These are phyloP conservation scores for Erigeron philadelphicus DNA, from an alignment of 140 eudicot genomes.

Conservation along the genomic window DNA sequence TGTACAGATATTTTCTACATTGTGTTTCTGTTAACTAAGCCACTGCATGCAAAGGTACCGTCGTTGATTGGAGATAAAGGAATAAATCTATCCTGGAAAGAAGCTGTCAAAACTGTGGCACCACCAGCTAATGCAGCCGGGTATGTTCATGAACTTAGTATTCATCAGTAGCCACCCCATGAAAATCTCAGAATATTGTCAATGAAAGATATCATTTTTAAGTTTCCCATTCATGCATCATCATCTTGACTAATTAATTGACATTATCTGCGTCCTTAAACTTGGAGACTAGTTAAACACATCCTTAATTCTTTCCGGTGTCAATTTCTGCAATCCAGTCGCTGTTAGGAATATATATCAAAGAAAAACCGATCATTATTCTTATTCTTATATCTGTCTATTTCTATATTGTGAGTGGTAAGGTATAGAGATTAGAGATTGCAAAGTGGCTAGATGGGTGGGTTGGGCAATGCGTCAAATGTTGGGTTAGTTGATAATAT, in stretches of 20 bases:
- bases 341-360: background rate
- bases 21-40: constrained; percentile 30
- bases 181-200: background rate
- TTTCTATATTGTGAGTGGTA: background rate
- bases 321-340: background rate
- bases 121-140: constrained; percentile 48
- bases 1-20: background rate
- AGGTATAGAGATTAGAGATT: background rate
- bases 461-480: background rate
- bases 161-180: background rate
- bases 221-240: background rate
- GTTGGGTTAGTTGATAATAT: background rate
- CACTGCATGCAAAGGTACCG: constrained; percentile 64
- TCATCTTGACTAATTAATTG: background rate
- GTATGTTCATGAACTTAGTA: constrained; percentile 32
- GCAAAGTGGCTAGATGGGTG: background rate
- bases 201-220: background rate
- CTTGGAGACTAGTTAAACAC: background rate
- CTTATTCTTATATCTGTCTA: background rate
- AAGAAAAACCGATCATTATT: background rate
- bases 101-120: constrained; percentile 42
- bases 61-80: constrained; percentile 71
- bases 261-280: background rate
- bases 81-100: constrained; percentile 69
- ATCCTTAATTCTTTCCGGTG: background rate